Percentiles rank a stretch among this genome's conserved stretches.
Conservation (phyloP, 1,284 basidiomycete species). For the Moesziomyces parantarcticus region DNA sequence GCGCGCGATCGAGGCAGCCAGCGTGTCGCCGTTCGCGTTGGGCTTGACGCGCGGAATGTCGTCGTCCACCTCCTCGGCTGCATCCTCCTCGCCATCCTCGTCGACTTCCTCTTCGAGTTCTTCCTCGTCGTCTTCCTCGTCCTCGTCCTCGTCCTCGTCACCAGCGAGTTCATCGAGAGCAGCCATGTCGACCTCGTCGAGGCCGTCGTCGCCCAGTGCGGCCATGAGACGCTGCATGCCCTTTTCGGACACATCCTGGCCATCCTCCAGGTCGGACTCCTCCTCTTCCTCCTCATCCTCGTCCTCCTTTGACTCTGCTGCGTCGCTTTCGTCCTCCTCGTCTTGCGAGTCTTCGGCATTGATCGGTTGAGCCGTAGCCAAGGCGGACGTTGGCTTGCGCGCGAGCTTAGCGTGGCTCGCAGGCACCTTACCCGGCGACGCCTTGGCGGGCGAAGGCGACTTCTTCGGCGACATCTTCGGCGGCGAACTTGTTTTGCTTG, state of each 20-base stretch:
- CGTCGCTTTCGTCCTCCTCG: slow-evolving; percentile 28
- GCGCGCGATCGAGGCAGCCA: slow-evolving; percentile 63
- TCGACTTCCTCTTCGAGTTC: slow-evolving; percentile 42
- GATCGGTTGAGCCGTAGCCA: slow-evolving; percentile 46
- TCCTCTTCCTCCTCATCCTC: slow-evolving; percentile 40
- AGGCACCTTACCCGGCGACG: slow-evolving; percentile 33
- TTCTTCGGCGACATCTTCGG: slow-evolving; percentile 18
- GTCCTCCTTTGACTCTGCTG: slow-evolving; percentile 35
- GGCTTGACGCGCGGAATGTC: slow-evolving; percentile 34
- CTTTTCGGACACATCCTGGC: slow-evolving; percentile 59
- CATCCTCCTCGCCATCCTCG: slow-evolving; percentile 30
- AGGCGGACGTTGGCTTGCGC: slow-evolving; percentile 33
- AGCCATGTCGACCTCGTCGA: slow-evolving; percentile 60
- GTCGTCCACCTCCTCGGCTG: slow-evolving; percentile 19
- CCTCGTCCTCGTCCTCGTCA: slow-evolving; percentile 37
- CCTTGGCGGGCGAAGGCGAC: slow-evolving; percentile 14
- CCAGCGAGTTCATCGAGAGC: slow-evolving; percentile 50
- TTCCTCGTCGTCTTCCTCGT: slow-evolving; percentile 43
- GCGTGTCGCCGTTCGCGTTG: slow-evolving; percentile 56
- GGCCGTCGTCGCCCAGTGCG: slow-evolving; percentile 62
- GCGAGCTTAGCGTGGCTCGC: slow-evolving; percentile 39
- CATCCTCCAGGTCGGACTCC: slow-evolving; percentile 57
- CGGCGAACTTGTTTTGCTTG: slow-evolving; percentile 5
- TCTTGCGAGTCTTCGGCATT: slow-evolving; percentile 39
- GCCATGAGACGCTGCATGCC: slow-evolving; percentile 63